Evolutionary conservation across 768 basidiomycete species (phyloP).

Genomic region (Hygrophoropsis aurantiaca): DNA sequence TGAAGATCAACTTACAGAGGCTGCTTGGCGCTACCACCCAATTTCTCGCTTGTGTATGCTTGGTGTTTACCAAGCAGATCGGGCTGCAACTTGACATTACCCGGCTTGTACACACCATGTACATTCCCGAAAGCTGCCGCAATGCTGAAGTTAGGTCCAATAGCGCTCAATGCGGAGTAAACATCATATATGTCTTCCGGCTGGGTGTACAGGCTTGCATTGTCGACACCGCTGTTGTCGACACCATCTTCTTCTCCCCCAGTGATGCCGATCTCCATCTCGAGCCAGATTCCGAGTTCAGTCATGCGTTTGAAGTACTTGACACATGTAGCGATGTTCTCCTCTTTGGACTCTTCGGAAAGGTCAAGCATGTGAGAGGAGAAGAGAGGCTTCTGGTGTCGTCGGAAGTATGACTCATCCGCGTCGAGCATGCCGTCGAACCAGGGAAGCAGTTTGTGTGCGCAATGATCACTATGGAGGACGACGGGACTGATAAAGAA

Average conservation of each 20-base stretch:
- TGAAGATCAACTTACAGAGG: conserved; percentile 65
- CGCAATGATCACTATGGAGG: conserved; percentile 98
- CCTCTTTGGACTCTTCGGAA: conserved; percentile 87
- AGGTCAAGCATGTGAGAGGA: conserved; percentile 99
- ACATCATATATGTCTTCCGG: conserved; percentile 95
- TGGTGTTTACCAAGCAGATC: conserved; percentile 94
- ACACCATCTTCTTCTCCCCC: conserved; percentile 99
- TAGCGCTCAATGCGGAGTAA: conserved; percentile 74
- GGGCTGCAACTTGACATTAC: conserved; percentile 92
- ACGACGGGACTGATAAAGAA: conserved; percentile 74
- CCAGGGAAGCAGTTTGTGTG: conserved; percentile 97
- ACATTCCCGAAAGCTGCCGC: conserved; percentile 99
- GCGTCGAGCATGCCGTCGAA: conserved; percentile 99
- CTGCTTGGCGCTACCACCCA: conserved; percentile 60
- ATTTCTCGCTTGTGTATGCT: conserved; percentile 64
- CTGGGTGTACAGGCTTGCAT: conserved; percentile 92
- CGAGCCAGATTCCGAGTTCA: conserved; percentile 90
- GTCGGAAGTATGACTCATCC: conserved; percentile 89
- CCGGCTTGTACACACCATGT: conserved; percentile 99
- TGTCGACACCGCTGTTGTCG: conserved; percentile 96
- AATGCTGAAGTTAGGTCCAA: conserved; percentile 94
- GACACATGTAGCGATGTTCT: conserved; percentile 92
- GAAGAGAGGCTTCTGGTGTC: conserved; percentile 84
- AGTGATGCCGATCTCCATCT: conserved; percentile 99
- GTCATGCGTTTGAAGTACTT: conserved; percentile 97